These are phyloP conservation scores for Beta vulgaris DNA, from an alignment of 148 eudicot genomes.

Conservation along the genomic window DNA sequence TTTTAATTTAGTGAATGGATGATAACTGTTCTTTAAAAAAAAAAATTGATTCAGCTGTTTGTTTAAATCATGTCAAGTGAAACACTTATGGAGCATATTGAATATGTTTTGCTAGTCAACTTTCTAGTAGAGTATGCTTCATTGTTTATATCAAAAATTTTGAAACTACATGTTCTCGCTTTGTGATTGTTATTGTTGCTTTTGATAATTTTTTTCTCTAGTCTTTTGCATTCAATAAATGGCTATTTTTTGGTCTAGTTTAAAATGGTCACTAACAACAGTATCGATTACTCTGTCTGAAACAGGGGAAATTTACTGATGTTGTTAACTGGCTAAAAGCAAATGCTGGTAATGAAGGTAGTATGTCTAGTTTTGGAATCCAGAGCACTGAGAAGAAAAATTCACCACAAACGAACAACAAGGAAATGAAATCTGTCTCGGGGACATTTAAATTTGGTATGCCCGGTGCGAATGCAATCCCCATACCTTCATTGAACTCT, in stretches of 20 bases:
- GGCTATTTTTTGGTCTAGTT: neutral
- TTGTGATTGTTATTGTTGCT: neutral
- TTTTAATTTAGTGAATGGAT: no score
- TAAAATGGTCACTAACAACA: neutral
- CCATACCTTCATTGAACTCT: constrained; percentile 39
- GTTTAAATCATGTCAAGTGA: neutral
- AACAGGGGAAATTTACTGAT: constrained; percentile 77
- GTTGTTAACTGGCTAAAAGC: constrained; percentile 83
- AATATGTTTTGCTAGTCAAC: neutral
- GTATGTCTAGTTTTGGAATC: constrained; percentile 35
- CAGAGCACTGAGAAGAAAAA: constrained; percentile 36
- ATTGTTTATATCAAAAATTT: no score
- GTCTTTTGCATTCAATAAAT: neutral
- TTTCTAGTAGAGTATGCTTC: neutral
- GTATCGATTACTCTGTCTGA: neutral
- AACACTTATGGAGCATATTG: neutral
- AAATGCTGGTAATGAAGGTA: constrained; percentile 49
- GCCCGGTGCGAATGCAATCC: constrained; percentile 34
- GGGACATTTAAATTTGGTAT: constrained; percentile 34
- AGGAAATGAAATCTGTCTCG: constrained; percentile 30
- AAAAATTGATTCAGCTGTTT: no score
- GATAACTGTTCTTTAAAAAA: no score
- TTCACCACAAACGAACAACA: constrained; percentile 40
- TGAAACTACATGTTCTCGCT: neutral
- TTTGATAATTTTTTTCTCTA: neutral